Conservation (phyloP, 2,329 filamentous ascomycete genomes). For the Alternaria ventricosa region DNA sequence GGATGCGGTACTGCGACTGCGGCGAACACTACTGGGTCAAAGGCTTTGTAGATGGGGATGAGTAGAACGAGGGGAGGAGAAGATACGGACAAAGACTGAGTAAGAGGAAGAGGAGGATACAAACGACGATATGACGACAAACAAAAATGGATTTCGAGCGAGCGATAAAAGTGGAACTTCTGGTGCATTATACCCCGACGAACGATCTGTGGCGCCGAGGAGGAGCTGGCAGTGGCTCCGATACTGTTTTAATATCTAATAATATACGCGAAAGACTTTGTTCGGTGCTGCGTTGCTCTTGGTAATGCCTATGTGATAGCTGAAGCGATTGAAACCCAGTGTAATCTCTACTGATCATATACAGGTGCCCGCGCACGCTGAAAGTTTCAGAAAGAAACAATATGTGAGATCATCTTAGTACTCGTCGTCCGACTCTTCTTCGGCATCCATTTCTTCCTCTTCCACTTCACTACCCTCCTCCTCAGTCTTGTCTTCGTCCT, state of each 20-base stretch:
- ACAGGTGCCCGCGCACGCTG: not conserved
- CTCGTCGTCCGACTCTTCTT: not conserved
- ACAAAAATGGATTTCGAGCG: not conserved
- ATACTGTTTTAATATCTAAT: not conserved
- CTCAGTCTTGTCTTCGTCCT: accelerated
- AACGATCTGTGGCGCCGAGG: not conserved
- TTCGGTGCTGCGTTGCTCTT: not conserved
- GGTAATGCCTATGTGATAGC: not conserved
- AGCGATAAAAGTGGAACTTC: constrained; percentile 4
- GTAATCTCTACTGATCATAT: not conserved
- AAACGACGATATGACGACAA: not conserved
- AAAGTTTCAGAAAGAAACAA: accelerated
- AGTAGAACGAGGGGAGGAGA: too few relatives aligned
- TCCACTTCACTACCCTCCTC: not conserved
- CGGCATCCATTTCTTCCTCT: not conserved
- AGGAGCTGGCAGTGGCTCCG: not conserved
- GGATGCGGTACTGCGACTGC: constrained; percentile 15
- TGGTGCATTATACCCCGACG: constrained; percentile 13
- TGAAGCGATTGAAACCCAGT: not conserved
- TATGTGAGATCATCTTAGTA: not conserved
- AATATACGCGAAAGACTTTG: not conserved
- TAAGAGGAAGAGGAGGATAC: not conserved
- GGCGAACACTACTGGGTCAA: not conserved
- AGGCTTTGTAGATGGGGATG: not conserved
- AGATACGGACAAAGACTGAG: not conserved